Conservation (phyloP, 2,329 filamentous ascomycete species). For the Beauveria sp. region DNA sequence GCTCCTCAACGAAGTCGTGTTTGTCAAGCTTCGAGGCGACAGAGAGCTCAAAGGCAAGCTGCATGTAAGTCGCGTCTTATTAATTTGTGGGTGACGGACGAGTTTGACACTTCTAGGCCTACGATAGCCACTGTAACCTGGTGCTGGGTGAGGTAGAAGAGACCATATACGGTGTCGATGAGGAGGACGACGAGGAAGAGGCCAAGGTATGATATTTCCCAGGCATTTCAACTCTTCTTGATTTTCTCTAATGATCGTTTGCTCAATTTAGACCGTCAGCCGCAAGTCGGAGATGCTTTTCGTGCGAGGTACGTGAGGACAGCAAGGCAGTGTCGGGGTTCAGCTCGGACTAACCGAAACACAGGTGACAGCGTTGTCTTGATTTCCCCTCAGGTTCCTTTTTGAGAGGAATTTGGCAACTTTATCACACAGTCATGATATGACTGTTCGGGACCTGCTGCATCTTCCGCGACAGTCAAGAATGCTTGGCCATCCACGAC, state of each 20-base stretch:
- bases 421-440: neutral
- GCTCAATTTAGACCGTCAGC: conserved; percentile 65
- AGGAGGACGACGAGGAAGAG: conserved; percentile 73
- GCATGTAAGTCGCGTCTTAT: conserved; percentile 57
- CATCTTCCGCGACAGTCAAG: neutral
- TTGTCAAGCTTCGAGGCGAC: conserved; percentile 94
- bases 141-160: conserved; percentile 95
- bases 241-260: neutral
- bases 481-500: neutral
- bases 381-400: conserved; percentile 54
- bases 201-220: conserved; percentile 52
- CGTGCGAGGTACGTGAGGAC: conserved; percentile 67
- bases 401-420: conserved; percentile 19
- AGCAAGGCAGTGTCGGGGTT: neutral
- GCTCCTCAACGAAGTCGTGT: conserved; percentile 89
- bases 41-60: conserved; percentile 90
- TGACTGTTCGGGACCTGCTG: neutral
- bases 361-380: conserved; percentile 66
- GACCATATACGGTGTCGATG: conserved; percentile 89
- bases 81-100: too few relatives aligned
- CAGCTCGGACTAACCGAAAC: conserved; percentile 16
- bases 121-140: conserved; percentile 97
- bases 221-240: neutral
- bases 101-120: conserved; percentile 55
- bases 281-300: conserved; percentile 99